phyloP scores from a whole-genome alignment of 495 filamentous ascomycete genomes.

The Friedmanniomyces simplex region DNA sequence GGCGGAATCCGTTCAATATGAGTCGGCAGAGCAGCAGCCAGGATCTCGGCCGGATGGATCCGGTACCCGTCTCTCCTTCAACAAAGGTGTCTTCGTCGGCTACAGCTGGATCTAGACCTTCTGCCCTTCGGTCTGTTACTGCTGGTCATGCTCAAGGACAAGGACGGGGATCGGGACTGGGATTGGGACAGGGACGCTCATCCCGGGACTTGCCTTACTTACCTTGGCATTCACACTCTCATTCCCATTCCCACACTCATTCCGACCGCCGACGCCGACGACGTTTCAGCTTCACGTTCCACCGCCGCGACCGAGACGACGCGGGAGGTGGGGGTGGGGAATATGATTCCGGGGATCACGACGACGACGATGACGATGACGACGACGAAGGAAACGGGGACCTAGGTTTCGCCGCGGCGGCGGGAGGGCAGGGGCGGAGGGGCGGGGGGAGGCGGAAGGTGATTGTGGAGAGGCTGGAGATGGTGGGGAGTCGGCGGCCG shows the following conservation, averaged over 20 bases:
- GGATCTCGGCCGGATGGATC: constrained; percentile 26
- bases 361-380: constrained; percentile 44
- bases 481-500: constrained; percentile 88
- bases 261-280: constrained; percentile 5
- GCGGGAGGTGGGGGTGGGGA: background rate
- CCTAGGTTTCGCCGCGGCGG: constrained; percentile 84
- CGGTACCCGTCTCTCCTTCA: background rate
- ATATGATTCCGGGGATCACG: no score
- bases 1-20: constrained; percentile 70
- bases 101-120: constrained; percentile 4
- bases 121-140: constrained; percentile 20
- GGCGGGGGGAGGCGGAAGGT: constrained; percentile 85
- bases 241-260: no score
- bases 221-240: background rate
- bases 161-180: no score
- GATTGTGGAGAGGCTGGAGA: constrained; percentile 90
- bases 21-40: constrained; percentile 44
- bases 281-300: constrained; percentile 23
- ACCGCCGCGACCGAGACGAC: background rate
- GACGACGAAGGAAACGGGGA: constrained; percentile 89
- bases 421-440: constrained; percentile 81
- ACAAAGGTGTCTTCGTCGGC: background rate
- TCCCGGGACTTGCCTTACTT: constrained; percentile 29
- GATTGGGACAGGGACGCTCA: background rate
- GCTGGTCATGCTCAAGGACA: no score